Percentiles rank a stretch among this genome's conserved stretches.
Conservation (phyloP, 169 alveolate species). For the Cryptosporidium sp. region DNA sequence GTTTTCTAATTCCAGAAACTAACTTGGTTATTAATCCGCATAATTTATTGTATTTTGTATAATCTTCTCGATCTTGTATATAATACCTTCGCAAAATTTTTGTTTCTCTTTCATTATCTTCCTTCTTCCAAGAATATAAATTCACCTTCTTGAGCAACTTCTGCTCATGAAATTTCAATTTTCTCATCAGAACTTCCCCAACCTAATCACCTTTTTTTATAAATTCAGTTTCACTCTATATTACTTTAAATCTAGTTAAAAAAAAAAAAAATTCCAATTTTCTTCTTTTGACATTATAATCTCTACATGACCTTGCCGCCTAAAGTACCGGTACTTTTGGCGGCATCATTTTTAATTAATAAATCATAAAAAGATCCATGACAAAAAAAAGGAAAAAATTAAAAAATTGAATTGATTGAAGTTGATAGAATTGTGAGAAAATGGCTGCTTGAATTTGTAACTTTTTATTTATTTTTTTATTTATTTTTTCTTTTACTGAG, state of each 20-base stretch:
- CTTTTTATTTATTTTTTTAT: too few relatives aligned
- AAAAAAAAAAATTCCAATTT: not conserved
- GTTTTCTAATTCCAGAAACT: conserved; percentile 90
- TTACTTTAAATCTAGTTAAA: not conserved
- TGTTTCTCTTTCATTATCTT: conserved; percentile 91
- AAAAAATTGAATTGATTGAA: too few relatives aligned
- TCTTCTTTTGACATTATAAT: not conserved
- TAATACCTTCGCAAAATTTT: conserved; percentile 93
- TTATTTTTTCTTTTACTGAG: not conserved
- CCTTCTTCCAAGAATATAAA: conserved; percentile 96
- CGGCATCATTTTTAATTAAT: not conserved
- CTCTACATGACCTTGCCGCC: conserved; percentile 7
- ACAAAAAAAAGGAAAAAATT: not conserved
- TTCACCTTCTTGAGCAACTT: conserved; percentile 95
- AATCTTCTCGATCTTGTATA: conserved; percentile 97
- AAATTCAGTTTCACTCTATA: not conserved
- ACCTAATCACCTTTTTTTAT: not conserved
- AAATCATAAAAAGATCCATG: not conserved
- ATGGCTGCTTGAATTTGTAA: not conserved
- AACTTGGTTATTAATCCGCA: conserved; percentile 94
- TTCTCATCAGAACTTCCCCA: conserved; percentile 91
- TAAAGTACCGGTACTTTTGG: not conserved
- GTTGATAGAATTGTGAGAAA: not conserved
- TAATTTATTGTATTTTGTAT: conserved; percentile 94
- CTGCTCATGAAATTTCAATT: conserved; percentile 97